These are phyloP conservation scores for Fraxinus anomala DNA, from an alignment of 257 asterid genomes.

Conservation along the genomic window DNA sequence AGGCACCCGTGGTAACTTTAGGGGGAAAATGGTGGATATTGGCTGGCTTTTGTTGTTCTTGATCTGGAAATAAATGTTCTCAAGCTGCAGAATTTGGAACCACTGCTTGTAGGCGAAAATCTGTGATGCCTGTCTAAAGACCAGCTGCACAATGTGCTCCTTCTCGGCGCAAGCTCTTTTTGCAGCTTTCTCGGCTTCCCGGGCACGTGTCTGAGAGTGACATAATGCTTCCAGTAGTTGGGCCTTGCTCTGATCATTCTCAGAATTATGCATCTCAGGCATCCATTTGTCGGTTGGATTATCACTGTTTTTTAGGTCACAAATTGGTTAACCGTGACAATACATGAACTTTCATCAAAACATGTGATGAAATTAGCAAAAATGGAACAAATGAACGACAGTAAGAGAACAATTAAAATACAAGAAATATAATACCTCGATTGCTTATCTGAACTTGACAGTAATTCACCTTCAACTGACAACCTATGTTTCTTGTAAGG, in stretches of 20 bases:
- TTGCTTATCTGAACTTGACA: conserved; percentile 29
- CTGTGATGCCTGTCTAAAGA: conserved; percentile 80
- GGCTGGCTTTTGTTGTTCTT: conserved; percentile 46
- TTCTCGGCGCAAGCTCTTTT: conserved; percentile 66
- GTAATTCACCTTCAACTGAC: conserved; percentile 29
- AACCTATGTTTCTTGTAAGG: conserved; percentile 28
- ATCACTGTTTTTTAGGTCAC: conserved; percentile 41
- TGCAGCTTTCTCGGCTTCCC: conserved; percentile 88
- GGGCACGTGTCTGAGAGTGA: conserved; percentile 94
- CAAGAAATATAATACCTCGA: conserved; percentile 41
- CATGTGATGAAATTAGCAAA: not conserved
- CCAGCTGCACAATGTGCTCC: conserved; percentile 67
- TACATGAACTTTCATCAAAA: not conserved
- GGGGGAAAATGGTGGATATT: conserved; percentile 41
- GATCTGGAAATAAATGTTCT: conserved; percentile 60
- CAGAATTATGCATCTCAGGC: conserved; percentile 23
- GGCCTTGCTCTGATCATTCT: conserved; percentile 46
- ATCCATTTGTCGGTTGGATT: conserved; percentile 25
- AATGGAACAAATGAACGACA: not conserved
- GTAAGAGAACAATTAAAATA: conserved; percentile 6
- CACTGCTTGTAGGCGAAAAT: conserved; percentile 86
- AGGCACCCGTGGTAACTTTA: conserved; percentile 42
- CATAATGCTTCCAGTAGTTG: conserved; percentile 72
- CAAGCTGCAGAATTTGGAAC: conserved; percentile 81
- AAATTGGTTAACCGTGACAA: not conserved